Base-by-base conservation (phyloP, 2,329 filamentous ascomycete species). In the Fusarium succisae region DNA sequence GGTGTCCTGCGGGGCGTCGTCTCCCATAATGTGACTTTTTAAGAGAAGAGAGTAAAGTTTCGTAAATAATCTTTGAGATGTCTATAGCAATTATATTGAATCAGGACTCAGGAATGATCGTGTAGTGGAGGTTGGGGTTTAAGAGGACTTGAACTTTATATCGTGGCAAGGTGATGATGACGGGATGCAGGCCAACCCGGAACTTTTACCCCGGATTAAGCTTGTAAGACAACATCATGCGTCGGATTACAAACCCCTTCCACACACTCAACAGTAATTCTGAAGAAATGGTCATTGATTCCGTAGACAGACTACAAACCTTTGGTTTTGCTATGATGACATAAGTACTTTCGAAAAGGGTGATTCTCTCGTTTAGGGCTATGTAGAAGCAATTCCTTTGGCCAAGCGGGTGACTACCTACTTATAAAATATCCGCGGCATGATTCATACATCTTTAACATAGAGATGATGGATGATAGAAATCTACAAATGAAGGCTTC, bases 1-100 rank as follows among this genome's bases (percentile, higher is more conserved):
- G 74, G 76, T 69, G 65, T 48, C 54, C 38, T 78, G 74, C 67
- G 72, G 77, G 72, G 72, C 69, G 73, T 63, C 68, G n/a, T 72
- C 71, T 63, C 67, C 48, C 77, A 79, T 79, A n/a, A 37, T 72
- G 51, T 59, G 24, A 53, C n/a, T 38, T 26, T 38, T 17, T 32
- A 6, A 7, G 26, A n/a, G n/a, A 39, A 26, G 8, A n/a, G 18
- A 28, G 17, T 9, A 12, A 20, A 39, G 9, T 26, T n/a, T 17
- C 7, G 22, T 6, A 20, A 20, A 13, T 17, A 24, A 20, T 4
- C 5, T 10, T 8, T 32, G 3, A 13, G 12, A 35, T 45, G 44
- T 54, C 8, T 24, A 13, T n/a, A 28, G 8, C 3, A 20, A 24
- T 1, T 11, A 24, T 1, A 5, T 38, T 32, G 1, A 17, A 12